Percentiles rank a stretch among this genome's conserved stretches.
Conservation (phyloP, 805 yeast species). For the Candida maltosa region DNA sequence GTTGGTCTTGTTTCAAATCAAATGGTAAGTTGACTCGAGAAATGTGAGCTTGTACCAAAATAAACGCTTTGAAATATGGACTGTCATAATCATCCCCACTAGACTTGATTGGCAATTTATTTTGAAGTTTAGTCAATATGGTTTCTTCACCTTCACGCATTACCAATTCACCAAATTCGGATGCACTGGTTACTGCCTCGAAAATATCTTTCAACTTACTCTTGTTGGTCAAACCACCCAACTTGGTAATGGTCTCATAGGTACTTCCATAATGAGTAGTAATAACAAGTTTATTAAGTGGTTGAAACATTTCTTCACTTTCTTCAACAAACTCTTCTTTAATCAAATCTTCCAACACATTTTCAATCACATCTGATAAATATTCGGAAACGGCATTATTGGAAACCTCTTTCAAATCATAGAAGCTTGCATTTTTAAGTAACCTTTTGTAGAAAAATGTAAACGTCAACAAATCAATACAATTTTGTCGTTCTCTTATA, state of each 20-base stretch:
- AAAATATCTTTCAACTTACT: slow-evolving; percentile 60
- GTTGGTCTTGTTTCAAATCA: slow-evolving; percentile 60
- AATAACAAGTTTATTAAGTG: slow-evolving; percentile 70
- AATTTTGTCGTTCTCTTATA: slow-evolving; percentile 71
- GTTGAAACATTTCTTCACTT: slow-evolving; percentile 40
- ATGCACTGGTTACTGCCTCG: slow-evolving; percentile 62
- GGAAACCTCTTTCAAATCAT: slow-evolving; percentile 67
- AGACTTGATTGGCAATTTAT: slow-evolving; percentile 61
- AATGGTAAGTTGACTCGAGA: slow-evolving; percentile 57
- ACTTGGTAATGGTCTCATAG: slow-evolving; percentile 62
- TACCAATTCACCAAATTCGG: slow-evolving; percentile 67
- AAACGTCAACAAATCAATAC: slow-evolving; percentile 87
- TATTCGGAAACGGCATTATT: slow-evolving; percentile 73
- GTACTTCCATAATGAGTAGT: slow-evolving; percentile 71
- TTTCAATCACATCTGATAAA: slow-evolving; percentile 81
- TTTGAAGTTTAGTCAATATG: slow-evolving; percentile 48
- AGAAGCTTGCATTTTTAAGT: slow-evolving; percentile 81
- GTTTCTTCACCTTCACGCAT: slow-evolving; percentile 55
- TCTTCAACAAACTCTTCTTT: slow-evolving; percentile 61
- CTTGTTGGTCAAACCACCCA: slow-evolving; percentile 50
- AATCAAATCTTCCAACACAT: slow-evolving; percentile 57
- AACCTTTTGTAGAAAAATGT: slow-evolving; percentile 80
- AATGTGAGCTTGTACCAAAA: slow-evolving; percentile 78
- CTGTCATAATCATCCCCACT: slow-evolving; percentile 39
- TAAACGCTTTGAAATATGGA: slow-evolving; percentile 66